Evolutionary conservation across 2,329 filamentous ascomycete genomes (phyloP).

Genomic region (Aspergillus sclerotialis): DNA sequence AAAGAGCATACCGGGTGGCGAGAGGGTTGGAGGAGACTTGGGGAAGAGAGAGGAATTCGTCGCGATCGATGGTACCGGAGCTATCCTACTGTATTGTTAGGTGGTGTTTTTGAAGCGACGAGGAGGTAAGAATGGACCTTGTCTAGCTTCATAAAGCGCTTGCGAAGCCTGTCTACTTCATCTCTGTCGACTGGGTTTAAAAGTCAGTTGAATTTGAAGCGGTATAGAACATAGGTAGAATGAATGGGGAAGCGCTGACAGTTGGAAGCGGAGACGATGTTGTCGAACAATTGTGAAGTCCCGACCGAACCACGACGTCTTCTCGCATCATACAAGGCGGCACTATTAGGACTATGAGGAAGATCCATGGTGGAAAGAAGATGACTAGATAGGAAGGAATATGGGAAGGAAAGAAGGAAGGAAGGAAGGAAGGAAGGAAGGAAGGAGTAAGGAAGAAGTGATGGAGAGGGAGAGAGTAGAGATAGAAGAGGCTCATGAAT

Average conservation of each 20-base stretch:
- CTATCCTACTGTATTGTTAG: conserved; percentile 61
- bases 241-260: no score
- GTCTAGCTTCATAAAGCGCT: conserved; percentile 98
- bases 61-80: conserved; percentile 95
- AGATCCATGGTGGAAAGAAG: conserved; percentile 24
- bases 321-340: conserved; percentile 38
- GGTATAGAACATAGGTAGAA: conserved; percentile 15
- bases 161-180: conserved; percentile 89
- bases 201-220: conserved; percentile 1
- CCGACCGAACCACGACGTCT: conserved; percentile 39
- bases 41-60: conserved; percentile 93
- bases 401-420: conserved; percentile 1
- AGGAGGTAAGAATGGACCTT: conserved; percentile 54
- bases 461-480: conserved; percentile 1
- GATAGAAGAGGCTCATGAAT: conserved; percentile 14
- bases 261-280: conserved; percentile 93
- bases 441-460: conserved; percentile 1
- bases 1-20: conserved; percentile 81
- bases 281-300: conserved; percentile 71
- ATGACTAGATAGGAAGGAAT: conserved; percentile 16
- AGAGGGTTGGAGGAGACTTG: conserved; percentile 98
- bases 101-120: neutral
- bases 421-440: conserved; percentile 1
- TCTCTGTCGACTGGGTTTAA: conserved; percentile 83
- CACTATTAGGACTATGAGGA: conserved; percentile 32